Evolutionary conservation across 352 stramenopile genomes (phyloP), one percentile per base, ranked within the genome.

Genomic region (Globisporangium camurandrum): DNA sequence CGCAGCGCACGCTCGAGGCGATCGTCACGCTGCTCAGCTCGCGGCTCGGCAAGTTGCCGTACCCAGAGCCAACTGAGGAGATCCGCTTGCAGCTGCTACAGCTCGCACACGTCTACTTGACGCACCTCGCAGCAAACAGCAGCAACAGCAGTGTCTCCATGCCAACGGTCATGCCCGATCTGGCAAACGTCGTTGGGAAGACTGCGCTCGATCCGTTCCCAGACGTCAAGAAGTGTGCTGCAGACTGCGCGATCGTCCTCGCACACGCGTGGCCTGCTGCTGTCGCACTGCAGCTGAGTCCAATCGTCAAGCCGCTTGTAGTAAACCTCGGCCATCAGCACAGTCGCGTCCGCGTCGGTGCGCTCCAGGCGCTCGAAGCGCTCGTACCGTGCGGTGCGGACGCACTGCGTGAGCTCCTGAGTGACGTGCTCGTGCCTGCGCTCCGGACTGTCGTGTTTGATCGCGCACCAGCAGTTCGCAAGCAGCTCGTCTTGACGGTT

Each of bases 281-380:
- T 14, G 62, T 91, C 1, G 69, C 75, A 33, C 63, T 88, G 49
- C 83, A 92, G 28, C 66, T 89, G 7, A 76, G 70, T 2, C 67
- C 76, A 39, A 73, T 94, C 43, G 70, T 84, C 7, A 74, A 73
- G 14, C 76, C 83, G 0, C 63, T 88, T 30, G 63, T 84, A 11
- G 62, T 55, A 36, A 94, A 91, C 59, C 61, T 94, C 4, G 62
- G 73, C 2, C 80, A 94, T 45, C 83, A 94, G 49, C 80, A 94
- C 64, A 90, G 80, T 52, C 76, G 78, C 38, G 76, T 92, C 27
- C 80, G 83, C 31, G 66, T 81, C n/a, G 71, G 63, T 16, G 79
- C 80, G 0, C 57, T 94, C n/a, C 80, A 89, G 49, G 79, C 82
- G 8, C 56, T 91, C 10, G 75, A 90, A 56, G 73, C 64, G 12